Percentiles rank a stretch among this genome's conserved stretches.
Evolutionary conservation across 805 yeast species (phyloP).

Genomic region (Schizosaccharomyces octosporus): DNA sequence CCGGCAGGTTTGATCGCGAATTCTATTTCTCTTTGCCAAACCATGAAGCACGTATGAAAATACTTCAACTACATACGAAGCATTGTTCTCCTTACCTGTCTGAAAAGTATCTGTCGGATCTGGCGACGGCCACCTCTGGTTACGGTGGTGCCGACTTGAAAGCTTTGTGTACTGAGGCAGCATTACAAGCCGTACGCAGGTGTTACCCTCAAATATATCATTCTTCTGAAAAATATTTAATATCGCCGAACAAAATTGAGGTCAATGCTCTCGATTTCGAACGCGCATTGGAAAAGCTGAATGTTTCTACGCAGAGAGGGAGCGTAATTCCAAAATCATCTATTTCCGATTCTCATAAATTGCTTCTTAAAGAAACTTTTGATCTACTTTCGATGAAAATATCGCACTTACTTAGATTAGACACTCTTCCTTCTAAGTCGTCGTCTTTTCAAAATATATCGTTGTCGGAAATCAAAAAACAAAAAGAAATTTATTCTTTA

Average conservation of each 20-base stretch:
- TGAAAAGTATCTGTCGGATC: conserved; percentile 29
- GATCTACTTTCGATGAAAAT: background rate
- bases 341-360: background rate
- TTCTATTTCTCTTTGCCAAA: conserved; percentile 90
- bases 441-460: background rate
- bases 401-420: background rate
- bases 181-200: conserved; percentile 72
- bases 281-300: conserved; percentile 40
- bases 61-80: conserved; percentile 61
- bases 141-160: conserved; percentile 94
- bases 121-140: conserved; percentile 72
- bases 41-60: conserved; percentile 47
- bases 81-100: conserved; percentile 65
- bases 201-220: conserved; percentile 78
- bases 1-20: conserved; percentile 92
- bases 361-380: background rate
- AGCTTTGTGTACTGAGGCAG: conserved; percentile 89
- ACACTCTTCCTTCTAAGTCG: background rate
- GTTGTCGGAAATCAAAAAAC: background rate
- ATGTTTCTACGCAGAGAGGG: conserved; percentile 20
- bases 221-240: conserved; percentile 43
- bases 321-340: background rate
- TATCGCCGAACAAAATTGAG: conserved; percentile 43
- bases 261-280: conserved; percentile 69
- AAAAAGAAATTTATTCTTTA: background rate